Percentiles rank a stretch among this genome's conserved stretches.
These are phyloP conservation scores for Entoloma clypeatum DNA, from an alignment of 1,284 basidiomycete species.

Conservation along the genomic window DNA sequence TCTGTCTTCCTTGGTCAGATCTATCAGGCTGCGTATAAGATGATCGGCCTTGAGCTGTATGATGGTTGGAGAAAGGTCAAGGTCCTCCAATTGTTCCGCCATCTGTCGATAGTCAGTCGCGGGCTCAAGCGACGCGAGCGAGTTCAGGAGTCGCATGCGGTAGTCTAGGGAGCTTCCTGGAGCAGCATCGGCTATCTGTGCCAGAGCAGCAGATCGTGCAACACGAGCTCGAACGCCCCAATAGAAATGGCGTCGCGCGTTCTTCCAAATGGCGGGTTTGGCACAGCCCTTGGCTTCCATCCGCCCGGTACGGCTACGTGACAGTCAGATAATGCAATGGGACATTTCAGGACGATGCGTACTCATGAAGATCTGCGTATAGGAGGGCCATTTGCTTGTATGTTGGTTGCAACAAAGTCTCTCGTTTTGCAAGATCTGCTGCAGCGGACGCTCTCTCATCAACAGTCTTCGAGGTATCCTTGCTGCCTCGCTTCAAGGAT, in stretches of 20 bases:
- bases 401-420: slow-evolving; percentile 81
- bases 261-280: slow-evolving; percentile 79
- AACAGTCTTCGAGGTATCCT: slow-evolving; percentile 64
- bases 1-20: slow-evolving; percentile 62
- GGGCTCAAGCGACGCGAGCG: slow-evolving; percentile 52
- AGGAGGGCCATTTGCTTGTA: slow-evolving; percentile 93
- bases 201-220: slow-evolving; percentile 61
- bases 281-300: slow-evolving; percentile 99
- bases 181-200: slow-evolving; percentile 55
- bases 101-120: slow-evolving; percentile 50
- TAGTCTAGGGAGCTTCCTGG: slow-evolving; percentile 62
- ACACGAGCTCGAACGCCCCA: slow-evolving; percentile 86
- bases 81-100: slow-evolving; percentile 60
- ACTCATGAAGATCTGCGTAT: slow-evolving; percentile 97
- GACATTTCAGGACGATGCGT: slow-evolving; percentile 29
- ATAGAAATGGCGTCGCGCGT: slow-evolving; percentile 92
- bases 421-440: slow-evolving; percentile 71
- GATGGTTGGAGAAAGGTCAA: slow-evolving; percentile 61
- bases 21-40: slow-evolving; percentile 57
- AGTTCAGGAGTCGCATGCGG: slow-evolving; percentile 53
- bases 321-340: slow-evolving; percentile 12
- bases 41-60: slow-evolving; percentile 63
- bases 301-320: slow-evolving; percentile 79
- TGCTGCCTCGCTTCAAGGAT: slow-evolving; percentile 75
- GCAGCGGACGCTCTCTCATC: slow-evolving; percentile 74